phyloP scores from a whole-genome alignment of 2,329 filamentous ascomycete genomes.

The Boeremia lycopersici region DNA sequence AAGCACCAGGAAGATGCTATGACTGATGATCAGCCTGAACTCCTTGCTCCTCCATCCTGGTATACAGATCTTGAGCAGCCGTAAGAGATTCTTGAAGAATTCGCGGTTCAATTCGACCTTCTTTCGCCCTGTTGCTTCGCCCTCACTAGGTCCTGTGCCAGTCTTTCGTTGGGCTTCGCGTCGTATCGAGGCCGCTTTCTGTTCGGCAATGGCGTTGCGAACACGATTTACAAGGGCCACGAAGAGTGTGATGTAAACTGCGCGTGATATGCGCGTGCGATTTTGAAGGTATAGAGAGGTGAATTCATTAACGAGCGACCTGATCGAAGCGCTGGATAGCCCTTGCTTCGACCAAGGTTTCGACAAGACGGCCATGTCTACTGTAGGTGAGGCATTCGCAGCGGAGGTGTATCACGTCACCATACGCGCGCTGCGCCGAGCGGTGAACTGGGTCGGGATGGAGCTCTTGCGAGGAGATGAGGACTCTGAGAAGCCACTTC shows the following conservation, averaged over 20 bases:
- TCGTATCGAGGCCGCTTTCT: constrained; percentile 80
- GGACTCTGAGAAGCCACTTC: background rate
- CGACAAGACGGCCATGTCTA: constrained; percentile 50
- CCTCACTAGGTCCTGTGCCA: constrained; percentile 41
- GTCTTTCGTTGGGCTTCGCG: constrained; percentile 63
- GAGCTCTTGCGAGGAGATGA: background rate
- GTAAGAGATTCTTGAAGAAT: constrained; percentile 77
- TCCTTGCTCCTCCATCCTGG: constrained; percentile 91
- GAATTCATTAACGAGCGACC: constrained; percentile 46
- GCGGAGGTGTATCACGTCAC: constrained; percentile 9
- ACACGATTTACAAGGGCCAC: constrained; percentile 70
- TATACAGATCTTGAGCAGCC: constrained; percentile 83
- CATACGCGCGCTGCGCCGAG: background rate
- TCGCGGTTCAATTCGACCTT: constrained; percentile 93
- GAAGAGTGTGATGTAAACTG: constrained; percentile 51
- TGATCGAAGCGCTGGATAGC: constrained; percentile 42
- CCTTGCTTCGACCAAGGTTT: constrained; percentile 44
- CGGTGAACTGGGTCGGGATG: background rate
- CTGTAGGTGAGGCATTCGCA: constrained; percentile 28
- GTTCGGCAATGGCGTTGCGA: constrained; percentile 88
- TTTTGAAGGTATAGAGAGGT: constrained; percentile 47
- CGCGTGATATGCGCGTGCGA: constrained; percentile 50
- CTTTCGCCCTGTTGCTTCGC: constrained; percentile 60
- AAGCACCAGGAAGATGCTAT: constrained; percentile 90
- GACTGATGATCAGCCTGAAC: constrained; percentile 81